A percentile compares a stretch with the other conserved stretches of the same genome.
Conservation (phyloP, 768 basidiomycete species). For the Pisolithus marmoratus region DNA sequence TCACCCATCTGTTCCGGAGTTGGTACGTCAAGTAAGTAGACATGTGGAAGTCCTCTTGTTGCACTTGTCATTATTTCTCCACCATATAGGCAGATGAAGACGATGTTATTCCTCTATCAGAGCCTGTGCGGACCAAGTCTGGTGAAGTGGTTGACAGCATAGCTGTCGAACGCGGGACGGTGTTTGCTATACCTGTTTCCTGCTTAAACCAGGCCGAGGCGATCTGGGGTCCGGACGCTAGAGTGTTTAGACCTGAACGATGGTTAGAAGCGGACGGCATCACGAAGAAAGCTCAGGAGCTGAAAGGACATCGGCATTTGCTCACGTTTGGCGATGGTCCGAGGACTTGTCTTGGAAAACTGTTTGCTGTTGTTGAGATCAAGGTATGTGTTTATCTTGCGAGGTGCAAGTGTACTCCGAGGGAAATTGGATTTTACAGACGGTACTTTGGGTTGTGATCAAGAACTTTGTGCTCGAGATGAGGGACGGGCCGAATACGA, state of each 20-base stretch:
- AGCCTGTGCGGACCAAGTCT: constrained; percentile 7
- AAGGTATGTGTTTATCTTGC: too few species aligned
- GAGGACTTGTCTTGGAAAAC: too few species aligned
- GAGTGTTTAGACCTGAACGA: constrained; percentile 44
- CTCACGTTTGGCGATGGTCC: too few species aligned
- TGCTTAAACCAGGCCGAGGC: constrained; percentile 29
- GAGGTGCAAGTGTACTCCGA: too few species aligned
- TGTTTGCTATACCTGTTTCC: constrained; percentile 37
- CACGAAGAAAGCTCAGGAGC: constrained; percentile 27
- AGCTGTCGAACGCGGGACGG: constrained; percentile 42
- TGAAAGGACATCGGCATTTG: constrained; percentile 37
- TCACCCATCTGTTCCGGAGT: constrained; percentile 32
- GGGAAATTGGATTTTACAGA: too few species aligned
- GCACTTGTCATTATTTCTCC: background rate
- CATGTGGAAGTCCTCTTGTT: background rate
- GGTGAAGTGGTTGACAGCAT: constrained; percentile 39
- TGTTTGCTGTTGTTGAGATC: too few species aligned
- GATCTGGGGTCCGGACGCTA: constrained; percentile 58
- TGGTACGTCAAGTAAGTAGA: constrained; percentile 8
- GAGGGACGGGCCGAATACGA: too few species aligned
- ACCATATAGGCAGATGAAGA: constrained; percentile 41
- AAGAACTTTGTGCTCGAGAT: too few species aligned
- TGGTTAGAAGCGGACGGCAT: constrained; percentile 43
- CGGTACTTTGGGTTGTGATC: too few species aligned
- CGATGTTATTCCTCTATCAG: constrained; percentile 52